A percentile compares a stretch with the other conserved stretches of the same genome.
Conservation (phyloP, 1,284 basidiomycete genomes). For the Cryptococcus amylolentus region DNA sequence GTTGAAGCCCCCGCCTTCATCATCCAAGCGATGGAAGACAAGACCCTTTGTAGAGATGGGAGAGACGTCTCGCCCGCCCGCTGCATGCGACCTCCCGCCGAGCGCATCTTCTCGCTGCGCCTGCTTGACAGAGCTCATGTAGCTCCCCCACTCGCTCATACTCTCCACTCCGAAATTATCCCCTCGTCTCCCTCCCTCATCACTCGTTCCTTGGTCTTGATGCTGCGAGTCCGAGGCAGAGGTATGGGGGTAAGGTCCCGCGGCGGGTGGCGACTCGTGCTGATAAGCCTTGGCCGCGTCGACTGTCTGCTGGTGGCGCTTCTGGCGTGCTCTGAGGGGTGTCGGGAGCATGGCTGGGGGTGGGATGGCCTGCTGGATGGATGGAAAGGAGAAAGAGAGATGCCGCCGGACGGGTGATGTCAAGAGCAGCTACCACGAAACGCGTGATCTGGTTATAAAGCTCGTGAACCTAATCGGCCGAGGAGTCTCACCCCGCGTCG, state of each 20-base stretch:
- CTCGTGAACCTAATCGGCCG: too few species aligned
- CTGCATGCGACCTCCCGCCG: background rate
- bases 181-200: background rate
- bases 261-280: conserved; percentile 13
- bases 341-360: conserved; percentile 11
- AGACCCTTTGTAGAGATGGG: too few species aligned
- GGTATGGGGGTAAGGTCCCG: background rate
- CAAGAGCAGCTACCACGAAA: too few species aligned
- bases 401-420: too few species aligned
- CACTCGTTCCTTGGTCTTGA: background rate
- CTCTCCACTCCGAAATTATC: conserved; percentile 15
- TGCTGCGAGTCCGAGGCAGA: background rate
- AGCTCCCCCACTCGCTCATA: conserved; percentile 11
- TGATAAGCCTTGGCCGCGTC: conserved; percentile 14
- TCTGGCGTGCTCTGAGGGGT: conserved; percentile 2
- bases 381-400: too few species aligned
- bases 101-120: background rate
- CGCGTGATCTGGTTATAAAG: too few species aligned
- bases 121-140: background rate
- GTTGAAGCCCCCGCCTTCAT: background rate
- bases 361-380: too few species aligned
- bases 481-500: too few species aligned
- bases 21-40: background rate
- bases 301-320: background rate
- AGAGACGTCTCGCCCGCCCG: too few species aligned